These are phyloP conservation scores for Colletotrichum godetiae DNA, from an alignment of 2,329 filamentous ascomycete genomes.

Conservation along the genomic window DNA sequence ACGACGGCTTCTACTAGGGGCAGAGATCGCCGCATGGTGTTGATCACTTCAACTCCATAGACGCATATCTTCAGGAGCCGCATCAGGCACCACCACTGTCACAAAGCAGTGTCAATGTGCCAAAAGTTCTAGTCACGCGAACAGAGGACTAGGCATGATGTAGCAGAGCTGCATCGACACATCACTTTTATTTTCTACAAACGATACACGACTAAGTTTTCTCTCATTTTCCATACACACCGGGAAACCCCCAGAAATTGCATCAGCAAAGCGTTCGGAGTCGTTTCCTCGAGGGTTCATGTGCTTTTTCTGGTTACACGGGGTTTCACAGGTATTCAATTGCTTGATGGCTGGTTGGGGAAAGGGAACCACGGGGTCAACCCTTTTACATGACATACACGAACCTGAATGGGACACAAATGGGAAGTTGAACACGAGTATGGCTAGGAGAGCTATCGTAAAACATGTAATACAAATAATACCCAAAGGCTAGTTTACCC, in stretches of 20 bases:
- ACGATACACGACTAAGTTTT: conserved; percentile 10
- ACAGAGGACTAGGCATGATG: background rate
- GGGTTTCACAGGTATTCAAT: conserved; percentile 17
- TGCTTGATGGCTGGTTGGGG: background rate
- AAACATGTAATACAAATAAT: conserved; percentile 32
- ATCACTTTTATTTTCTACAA: background rate
- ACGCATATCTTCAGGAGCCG: background rate
- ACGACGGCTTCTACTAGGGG: conserved; percentile 37
- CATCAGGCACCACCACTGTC: conserved; percentile 1
- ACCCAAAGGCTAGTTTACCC: conserved; percentile 4
- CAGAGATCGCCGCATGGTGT: conserved; percentile 5
- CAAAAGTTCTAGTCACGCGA: background rate
- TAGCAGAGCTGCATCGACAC: background rate
- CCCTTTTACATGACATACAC: conserved; percentile 8
- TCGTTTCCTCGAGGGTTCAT: conserved; percentile 27
- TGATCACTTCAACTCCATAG: background rate
- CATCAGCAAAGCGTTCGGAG: conserved; percentile 39
- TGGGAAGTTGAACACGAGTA: background rate
- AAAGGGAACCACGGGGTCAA: background rate
- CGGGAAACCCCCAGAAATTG: conserved; percentile 36
- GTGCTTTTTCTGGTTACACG: conserved; percentile 20
- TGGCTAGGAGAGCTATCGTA: background rate
- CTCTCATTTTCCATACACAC: background rate
- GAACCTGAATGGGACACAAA: conserved; percentile 15
- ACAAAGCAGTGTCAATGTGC: background rate